phyloP scores from a whole-genome alignment of 2,329 filamentous ascomycete species.

The Magnaporthiopsis poae region DNA sequence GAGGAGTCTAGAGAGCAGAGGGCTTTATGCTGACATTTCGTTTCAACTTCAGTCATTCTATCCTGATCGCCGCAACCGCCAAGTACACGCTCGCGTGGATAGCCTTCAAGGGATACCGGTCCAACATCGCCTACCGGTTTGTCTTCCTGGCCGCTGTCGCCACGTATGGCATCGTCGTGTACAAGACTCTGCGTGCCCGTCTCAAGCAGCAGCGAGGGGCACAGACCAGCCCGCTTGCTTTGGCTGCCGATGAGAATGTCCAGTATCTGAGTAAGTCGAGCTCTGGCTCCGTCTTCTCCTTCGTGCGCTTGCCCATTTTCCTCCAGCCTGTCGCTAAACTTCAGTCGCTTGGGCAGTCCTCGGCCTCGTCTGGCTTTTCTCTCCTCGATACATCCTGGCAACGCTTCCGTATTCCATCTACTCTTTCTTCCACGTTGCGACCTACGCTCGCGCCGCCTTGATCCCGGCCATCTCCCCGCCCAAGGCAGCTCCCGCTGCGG shows the following conservation, averaged over 20 bases:
- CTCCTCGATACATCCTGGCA: slow-evolving; percentile 78
- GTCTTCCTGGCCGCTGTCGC: slow-evolving; percentile 81
- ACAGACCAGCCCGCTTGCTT: slow-evolving; percentile 46
- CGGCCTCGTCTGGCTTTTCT: slow-evolving; percentile 90
- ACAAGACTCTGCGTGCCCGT: slow-evolving; percentile 88
- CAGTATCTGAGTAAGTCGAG: slow-evolving; percentile 77
- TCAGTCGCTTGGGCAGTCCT: slow-evolving; percentile 49
- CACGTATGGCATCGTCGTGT: slow-evolving; percentile 96
- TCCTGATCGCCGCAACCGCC: slow-evolving; percentile 69
- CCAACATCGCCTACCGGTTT: slow-evolving; percentile 75
- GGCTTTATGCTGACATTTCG: background rate
- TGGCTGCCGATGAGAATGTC: slow-evolving; percentile 86
- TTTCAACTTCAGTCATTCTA: slow-evolving; percentile 57
- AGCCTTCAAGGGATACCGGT: slow-evolving; percentile 79
- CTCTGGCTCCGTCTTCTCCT: background rate
- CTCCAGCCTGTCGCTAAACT: background rate
- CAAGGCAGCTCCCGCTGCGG: slow-evolving; percentile 41
- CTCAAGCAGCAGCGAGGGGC: slow-evolving; percentile 48
- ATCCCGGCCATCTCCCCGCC: slow-evolving; percentile 75
- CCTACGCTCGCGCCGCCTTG: slow-evolving; percentile 87
- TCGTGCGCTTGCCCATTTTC: background rate
- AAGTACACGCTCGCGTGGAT: slow-evolving; percentile 81
- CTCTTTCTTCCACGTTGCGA: slow-evolving; percentile 96
- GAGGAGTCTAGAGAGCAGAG: background rate
- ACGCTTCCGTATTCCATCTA: slow-evolving; percentile 92